phyloP scores from a whole-genome alignment of 2,329 filamentous ascomycete species.

The Neofusicoccum umdonicola region DNA sequence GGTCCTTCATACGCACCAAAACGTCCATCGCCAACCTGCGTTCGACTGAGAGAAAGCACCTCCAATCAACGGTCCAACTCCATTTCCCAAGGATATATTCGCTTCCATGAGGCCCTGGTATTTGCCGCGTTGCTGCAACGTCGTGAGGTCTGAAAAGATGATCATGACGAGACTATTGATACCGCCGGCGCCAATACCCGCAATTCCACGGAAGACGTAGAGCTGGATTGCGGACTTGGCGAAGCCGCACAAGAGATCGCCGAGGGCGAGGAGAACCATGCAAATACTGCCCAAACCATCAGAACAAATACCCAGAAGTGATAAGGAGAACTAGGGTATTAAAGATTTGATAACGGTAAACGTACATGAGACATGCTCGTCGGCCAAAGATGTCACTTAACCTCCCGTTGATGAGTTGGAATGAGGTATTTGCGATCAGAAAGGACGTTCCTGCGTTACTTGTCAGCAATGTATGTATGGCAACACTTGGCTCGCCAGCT shows the following conservation, averaged over 20 bases:
- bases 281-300: not conserved
- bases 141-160: constrained; percentile 37
- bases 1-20: not conserved
- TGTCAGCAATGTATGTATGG: not conserved
- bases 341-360: not conserved
- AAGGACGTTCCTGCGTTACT: constrained; percentile 19
- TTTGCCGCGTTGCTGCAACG: constrained; percentile 36
- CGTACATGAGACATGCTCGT: constrained; percentile 10
- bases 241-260: constrained; percentile 30
- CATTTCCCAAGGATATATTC: constrained; percentile 27
- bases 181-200: constrained; percentile 30
- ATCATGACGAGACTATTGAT: constrained; percentile 34
- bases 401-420: constrained; percentile 18
- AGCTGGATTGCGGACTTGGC: constrained; percentile 27
- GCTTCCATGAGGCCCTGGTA: constrained; percentile 35
- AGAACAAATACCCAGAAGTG: not conserved
- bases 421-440: constrained; percentile 21
- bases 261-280: constrained; percentile 18
- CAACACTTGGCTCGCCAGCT: too few relatives aligned
- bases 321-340: too few relatives aligned
- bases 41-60: constrained; percentile 24
- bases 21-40: constrained; percentile 13
- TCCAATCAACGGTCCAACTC: constrained; percentile 27
- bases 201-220: constrained; percentile 31
- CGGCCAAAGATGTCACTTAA: constrained; percentile 31